phyloP scores from a whole-genome alignment of 1,284 basidiomycete species.

The Malassezia globosa region DNA sequence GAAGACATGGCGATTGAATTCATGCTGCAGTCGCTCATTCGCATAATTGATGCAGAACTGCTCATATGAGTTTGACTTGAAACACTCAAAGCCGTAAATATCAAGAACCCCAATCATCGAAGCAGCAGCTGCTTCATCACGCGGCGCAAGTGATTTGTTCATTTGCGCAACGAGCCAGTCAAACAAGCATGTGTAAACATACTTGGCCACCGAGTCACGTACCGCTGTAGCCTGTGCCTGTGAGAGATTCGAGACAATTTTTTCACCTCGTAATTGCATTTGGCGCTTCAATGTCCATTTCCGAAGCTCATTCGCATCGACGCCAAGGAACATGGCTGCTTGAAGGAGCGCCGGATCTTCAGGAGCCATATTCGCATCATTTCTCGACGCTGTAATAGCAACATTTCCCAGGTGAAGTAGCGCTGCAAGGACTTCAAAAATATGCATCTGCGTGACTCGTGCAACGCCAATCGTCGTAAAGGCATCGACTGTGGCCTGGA shows the following conservation, averaged over 20 bases:
- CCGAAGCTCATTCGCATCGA: conserved; percentile 86
- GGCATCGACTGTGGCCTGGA: conserved; percentile 81
- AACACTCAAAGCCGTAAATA: conserved; percentile 51
- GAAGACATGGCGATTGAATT: conserved; percentile 57
- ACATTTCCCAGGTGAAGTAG: conserved; percentile 94
- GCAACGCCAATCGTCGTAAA: conserved; percentile 92
- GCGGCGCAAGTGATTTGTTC: conserved; percentile 86
- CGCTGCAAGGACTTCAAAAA: conserved; percentile 85
- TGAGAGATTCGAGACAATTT: conserved; percentile 78
- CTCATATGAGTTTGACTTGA: conserved; percentile 73
- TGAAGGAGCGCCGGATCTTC: conserved; percentile 68
- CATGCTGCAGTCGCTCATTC: conserved; percentile 82
- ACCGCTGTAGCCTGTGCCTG: conserved; percentile 87
- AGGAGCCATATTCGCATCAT: conserved; percentile 73
- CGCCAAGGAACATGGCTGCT: conserved; percentile 77
- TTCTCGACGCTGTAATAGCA: conserved; percentile 69
- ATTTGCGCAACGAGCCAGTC: conserved; percentile 97
- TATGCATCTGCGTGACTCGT: conserved; percentile 93
- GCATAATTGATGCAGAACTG: conserved; percentile 99
- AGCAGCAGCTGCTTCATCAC: conserved; percentile 71
- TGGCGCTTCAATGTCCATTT: conserved; percentile 99
- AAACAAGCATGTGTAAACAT: conserved; percentile 95
- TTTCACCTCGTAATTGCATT: conserved; percentile 83
- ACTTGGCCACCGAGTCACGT: conserved; percentile 91
- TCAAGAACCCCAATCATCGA: conserved; percentile 99